Conservation (phyloP, 257 asterid genomes). For the Leonotis leonurus region DNA sequence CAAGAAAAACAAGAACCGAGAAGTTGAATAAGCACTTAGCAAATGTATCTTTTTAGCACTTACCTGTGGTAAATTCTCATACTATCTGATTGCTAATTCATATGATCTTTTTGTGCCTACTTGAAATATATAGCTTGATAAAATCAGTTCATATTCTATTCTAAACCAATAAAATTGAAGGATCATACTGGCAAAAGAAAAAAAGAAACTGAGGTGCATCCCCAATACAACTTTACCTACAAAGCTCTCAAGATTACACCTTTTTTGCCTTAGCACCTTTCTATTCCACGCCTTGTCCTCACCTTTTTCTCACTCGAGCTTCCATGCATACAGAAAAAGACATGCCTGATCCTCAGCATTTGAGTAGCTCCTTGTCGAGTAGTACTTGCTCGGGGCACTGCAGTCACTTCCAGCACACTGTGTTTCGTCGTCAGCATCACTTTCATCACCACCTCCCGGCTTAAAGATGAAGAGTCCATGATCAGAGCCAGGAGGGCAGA, state of each 20-base stretch:
- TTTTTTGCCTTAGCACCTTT: not conserved
- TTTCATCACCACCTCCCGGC: slow-evolving; percentile 44
- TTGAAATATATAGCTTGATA: slow-evolving; percentile 3
- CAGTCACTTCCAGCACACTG: slow-evolving; percentile 44
- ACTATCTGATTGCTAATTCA: slow-evolving; percentile 16
- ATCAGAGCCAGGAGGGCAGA: slow-evolving; percentile 48
- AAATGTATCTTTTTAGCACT: no score
- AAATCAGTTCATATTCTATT: slow-evolving; percentile 8
- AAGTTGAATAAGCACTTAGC: no score
- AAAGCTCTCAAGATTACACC: slow-evolving; percentile 1
- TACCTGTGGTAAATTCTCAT: no score
- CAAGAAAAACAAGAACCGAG: slow-evolving; percentile 2
- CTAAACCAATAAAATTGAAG: slow-evolving; percentile 20
- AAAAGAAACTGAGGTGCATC: slow-evolving; percentile 1
- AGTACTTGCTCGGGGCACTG: slow-evolving; percentile 49
- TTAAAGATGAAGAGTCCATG: slow-evolving; percentile 79
- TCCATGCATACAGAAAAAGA: slow-evolving; percentile 68
- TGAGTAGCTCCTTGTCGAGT: slow-evolving; percentile 51
- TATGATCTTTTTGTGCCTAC: slow-evolving; percentile 16
- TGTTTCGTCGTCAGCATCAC: slow-evolving; percentile 42
- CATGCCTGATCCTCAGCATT: slow-evolving; percentile 48
- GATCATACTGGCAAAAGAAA: not conserved
- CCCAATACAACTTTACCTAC: slow-evolving; percentile 10
- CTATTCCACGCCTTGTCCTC: not conserved
- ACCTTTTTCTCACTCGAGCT: slow-evolving; percentile 51